Evolutionary conservation across 371 early-diverging fungal genomes (phyloP), one percentile per base, ranked within the genome.

Genomic region (Mucor circinelloides): DNA sequence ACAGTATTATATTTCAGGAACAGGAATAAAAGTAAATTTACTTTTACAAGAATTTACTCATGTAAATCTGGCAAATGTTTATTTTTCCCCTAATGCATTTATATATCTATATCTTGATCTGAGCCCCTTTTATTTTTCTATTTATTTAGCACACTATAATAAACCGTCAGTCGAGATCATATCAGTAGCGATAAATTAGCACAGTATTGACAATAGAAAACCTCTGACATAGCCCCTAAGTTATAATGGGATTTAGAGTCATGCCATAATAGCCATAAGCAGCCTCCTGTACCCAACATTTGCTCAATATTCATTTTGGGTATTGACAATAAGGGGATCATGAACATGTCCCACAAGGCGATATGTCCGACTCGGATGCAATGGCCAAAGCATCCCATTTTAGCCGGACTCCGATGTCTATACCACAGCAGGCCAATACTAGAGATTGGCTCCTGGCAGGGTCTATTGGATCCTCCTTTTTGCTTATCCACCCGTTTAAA

Each of bases 401-500:
- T 34, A 34, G n/a, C 48, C 21, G 48, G 23, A 19, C 48, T 21
- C 48, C 9, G 9, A 48, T 48, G 9, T 48, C 17, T n/a, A 21
- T 9, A 10, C 9, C 4, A 10, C 23, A 48, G 48, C 48, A 48
- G 23, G 9, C 48, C 48, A 48, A 21, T 48, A 48, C 48, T 48
- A 48, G 48, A 48, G 48, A 48, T 48, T 19, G 30, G 12, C 48
- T 48, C 23, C 19, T 48, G 19, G 23, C 48, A 48, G 48, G 21
- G 21, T 21, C 28, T 30, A 12, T 8, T 50, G 8, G 8, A 48
- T 44, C 61, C 42, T 61, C 50, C 61, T 61, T 61, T 61, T 61
- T 50, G 61, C 50, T 61, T 61, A 61, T 61, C 61, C 31, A 61
- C 61, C 46, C 48, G 32, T 60, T 60, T 27, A 60, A 46, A 28